Percentiles rank a stretch among this genome's conserved stretches.
phyloP scores from a whole-genome alignment of 2,329 filamentous ascomycete genomes.

The Alternaria triticina region DNA sequence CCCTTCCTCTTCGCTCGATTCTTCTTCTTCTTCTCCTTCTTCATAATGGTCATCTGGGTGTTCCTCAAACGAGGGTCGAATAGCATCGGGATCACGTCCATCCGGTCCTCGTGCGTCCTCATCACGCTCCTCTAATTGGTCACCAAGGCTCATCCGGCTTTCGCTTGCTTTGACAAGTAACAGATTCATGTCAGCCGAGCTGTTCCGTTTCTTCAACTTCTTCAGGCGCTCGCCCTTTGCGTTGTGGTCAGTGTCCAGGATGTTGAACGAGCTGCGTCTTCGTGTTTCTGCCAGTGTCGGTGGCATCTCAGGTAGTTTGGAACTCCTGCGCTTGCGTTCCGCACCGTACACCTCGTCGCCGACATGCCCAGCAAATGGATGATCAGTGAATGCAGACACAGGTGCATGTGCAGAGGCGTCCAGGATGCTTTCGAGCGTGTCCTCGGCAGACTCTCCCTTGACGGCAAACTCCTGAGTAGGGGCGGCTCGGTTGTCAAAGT shows the following conservation, averaged over 20 bases:
- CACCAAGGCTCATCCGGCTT: constrained; percentile 46
- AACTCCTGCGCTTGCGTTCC: constrained; percentile 51
- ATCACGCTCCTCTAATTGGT: constrained; percentile 38
- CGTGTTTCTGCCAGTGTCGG: constrained; percentile 36
- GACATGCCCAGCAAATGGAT: constrained; percentile 78
- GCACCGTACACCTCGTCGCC: constrained; percentile 76
- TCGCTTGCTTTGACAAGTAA: constrained; percentile 41
- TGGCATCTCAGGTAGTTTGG: constrained; percentile 34
- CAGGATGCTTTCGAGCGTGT: constrained; percentile 87
- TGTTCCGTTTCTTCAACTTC: constrained; percentile 51
- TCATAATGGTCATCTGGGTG: constrained; percentile 33
- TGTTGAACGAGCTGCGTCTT: constrained; percentile 47
- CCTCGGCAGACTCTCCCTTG: constrained; percentile 81
- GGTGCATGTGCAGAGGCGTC: constrained; percentile 88
- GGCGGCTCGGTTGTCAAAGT: constrained; percentile 73
- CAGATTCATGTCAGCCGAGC: constrained; percentile 46
- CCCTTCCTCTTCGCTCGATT: constrained; percentile 51
- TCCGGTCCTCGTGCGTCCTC: constrained; percentile 39
- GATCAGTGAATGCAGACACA: constrained; percentile 89
- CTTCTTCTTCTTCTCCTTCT: constrained; percentile 52
- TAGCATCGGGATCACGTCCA: constrained; percentile 22
- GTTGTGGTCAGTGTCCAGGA: constrained; percentile 47
- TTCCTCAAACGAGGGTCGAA: constrained; percentile 21
- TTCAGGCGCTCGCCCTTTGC: constrained; percentile 46
- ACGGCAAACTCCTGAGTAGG: constrained; percentile 62